These are phyloP conservation scores for Citrus sp. DNA, from an alignment of 345 rosid genomes.

Conservation along the genomic window DNA sequence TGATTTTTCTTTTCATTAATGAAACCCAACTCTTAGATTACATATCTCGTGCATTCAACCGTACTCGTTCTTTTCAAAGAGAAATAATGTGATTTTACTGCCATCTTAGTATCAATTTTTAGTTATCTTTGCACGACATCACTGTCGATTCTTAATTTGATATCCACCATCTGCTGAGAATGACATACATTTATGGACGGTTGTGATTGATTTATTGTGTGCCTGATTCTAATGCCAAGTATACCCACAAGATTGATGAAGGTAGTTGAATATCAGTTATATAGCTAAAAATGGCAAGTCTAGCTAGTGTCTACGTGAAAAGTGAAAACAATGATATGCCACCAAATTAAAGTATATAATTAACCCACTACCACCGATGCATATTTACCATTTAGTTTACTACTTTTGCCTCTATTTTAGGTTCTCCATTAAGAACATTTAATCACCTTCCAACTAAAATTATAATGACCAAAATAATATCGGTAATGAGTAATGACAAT, in stretches of 20 bases:
- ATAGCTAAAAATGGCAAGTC: not conserved
- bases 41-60: not conserved
- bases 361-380: not conserved
- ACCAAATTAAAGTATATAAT: not conserved
- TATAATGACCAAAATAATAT: not conserved
- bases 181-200: not conserved
- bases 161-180: not conserved
- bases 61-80: not conserved
- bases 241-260: not conserved
- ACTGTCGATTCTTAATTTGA: not conserved
- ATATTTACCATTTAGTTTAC: not conserved
- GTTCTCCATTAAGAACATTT: not conserved
- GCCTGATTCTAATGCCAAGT: no score
- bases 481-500: not conserved
- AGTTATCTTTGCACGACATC: not conserved
- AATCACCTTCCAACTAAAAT: slow-evolving; percentile 7
- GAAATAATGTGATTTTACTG: not conserved
- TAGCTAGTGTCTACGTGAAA: not conserved
- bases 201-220: not conserved
- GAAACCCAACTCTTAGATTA: not conserved
- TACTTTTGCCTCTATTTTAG: not conserved
- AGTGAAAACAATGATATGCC: not conserved
- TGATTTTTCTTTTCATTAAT: not conserved
- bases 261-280: slow-evolving; percentile 11
- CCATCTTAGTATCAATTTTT: not conserved